Percentiles rank a stretch among this genome's conserved stretches.
Evolutionary conservation across 2,329 filamentous ascomycete species (phyloP).

Genomic region (Microdochium paspali): DNA sequence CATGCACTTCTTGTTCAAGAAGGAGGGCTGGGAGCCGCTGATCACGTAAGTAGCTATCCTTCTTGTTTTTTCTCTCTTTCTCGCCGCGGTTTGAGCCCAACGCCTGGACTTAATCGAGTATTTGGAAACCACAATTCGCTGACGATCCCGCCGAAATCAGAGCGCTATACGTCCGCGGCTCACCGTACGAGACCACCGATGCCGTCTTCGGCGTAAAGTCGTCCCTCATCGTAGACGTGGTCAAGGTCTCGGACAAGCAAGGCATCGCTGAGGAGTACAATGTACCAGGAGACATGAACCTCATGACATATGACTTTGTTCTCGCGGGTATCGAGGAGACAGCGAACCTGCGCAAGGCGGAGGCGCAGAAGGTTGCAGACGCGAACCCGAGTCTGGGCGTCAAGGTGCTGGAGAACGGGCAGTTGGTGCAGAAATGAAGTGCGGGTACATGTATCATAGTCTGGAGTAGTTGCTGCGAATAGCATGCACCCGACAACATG

Average conservation of each 20-base stretch:
- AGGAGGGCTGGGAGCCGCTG: slow-evolving; percentile 66
- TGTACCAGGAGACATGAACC: slow-evolving; percentile 51
- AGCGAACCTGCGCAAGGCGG: slow-evolving; percentile 38
- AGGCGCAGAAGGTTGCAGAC: background rate
- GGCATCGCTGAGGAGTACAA: slow-evolving; percentile 51
- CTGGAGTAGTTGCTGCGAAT: too few species aligned
- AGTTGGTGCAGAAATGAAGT: background rate
- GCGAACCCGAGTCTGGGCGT: background rate
- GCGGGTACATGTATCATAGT: background rate
- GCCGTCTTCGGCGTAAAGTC: slow-evolving; percentile 84
- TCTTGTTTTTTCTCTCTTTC: background rate
- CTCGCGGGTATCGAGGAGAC: slow-evolving; percentile 65
- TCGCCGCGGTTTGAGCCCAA: slow-evolving; percentile 2
- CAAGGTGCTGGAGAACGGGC: background rate
- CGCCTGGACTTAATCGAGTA: too few species aligned
- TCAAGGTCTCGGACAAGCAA: slow-evolving; percentile 30
- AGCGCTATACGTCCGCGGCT: slow-evolving; percentile 66
- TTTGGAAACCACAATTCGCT: too few species aligned
- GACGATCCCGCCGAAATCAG: slow-evolving; percentile 25
- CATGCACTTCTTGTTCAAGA: slow-evolving; percentile 85
- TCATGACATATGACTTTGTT: slow-evolving; percentile 69
- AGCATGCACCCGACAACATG: too few species aligned
- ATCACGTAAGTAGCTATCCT: slow-evolving; percentile 56
- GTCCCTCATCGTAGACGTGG: slow-evolving; percentile 60
- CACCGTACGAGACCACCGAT: slow-evolving; percentile 75